Evolutionary conservation across 306 rosid species (phyloP).

Genomic region (Styphnolobium japonicum): DNA sequence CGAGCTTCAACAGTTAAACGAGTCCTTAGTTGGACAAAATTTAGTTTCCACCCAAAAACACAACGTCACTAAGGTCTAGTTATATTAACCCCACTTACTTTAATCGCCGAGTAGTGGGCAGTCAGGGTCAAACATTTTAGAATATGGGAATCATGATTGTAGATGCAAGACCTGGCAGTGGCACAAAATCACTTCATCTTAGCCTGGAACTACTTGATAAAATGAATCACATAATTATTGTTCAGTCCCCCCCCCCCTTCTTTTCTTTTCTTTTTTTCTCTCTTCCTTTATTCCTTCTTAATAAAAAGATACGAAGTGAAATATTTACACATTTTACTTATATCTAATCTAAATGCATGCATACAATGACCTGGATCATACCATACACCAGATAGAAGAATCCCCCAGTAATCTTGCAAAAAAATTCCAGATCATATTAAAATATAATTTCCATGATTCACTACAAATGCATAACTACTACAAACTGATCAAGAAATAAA

Average conservation of each 20-base stretch:
- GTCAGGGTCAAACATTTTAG: neutral
- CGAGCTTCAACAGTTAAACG: neutral
- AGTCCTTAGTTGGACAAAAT: neutral
- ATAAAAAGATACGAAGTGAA: neutral
- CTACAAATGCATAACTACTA: constrained; percentile 4
- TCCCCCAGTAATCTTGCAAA: neutral
- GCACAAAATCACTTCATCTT: neutral
- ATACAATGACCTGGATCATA: no score
- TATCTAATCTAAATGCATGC: neutral
- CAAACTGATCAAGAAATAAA: constrained; percentile 18
- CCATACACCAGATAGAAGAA: neutral
- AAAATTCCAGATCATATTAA: constrained; percentile 4
- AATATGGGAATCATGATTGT: neutral
- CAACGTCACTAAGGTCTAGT: no score
- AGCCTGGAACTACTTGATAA: no score
- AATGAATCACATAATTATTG: neutral
- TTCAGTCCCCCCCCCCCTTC: no score
- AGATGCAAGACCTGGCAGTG: neutral
- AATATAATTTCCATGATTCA: neutral
- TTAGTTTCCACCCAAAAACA: neutral
- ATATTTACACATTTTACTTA: neutral
- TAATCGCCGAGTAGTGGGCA: no score
- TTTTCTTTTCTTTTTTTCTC: neutral
- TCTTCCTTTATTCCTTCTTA: neutral
- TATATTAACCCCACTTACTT: no score